These are phyloP conservation scores for Vittaforma corneae DNA, from an alignment of 371 early-diverging fungal genomes.

Conservation along the genomic window DNA sequence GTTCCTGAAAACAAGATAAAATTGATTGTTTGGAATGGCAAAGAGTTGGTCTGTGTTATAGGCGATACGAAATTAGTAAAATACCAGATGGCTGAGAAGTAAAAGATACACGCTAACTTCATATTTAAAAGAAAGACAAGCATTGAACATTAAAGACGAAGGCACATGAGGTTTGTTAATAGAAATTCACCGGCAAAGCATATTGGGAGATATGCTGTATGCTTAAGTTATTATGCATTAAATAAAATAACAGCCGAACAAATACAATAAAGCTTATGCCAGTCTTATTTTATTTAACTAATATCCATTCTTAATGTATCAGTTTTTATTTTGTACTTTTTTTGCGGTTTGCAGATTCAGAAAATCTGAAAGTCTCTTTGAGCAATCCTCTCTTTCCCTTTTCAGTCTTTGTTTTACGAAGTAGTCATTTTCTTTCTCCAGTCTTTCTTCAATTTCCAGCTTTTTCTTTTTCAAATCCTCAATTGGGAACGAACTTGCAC, in stretches of 20 bases:
- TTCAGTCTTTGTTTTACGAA: constrained; percentile 19
- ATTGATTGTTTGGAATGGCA: not conserved
- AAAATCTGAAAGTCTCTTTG: constrained; percentile 47
- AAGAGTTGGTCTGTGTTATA: constrained; percentile 2
- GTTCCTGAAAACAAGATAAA: constrained; percentile 40
- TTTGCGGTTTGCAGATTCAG: constrained; percentile 4
- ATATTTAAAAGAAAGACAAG: not conserved
- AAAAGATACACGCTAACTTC: not conserved
- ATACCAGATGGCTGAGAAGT: too few relatives aligned
- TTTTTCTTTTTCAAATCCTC: constrained; percentile 33
- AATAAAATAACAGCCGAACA: not conserved
- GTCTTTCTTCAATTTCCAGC: constrained; percentile 20
- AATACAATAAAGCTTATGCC: not conserved
- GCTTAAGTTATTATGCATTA: constrained; percentile 5
- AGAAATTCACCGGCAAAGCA: too few relatives aligned
- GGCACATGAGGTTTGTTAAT: too few relatives aligned
- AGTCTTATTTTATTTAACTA: not conserved
- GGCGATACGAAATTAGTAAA: too few relatives aligned
- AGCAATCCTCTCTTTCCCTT: constrained; percentile 29
- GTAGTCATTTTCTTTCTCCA: constrained; percentile 28
- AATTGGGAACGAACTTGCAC: constrained; percentile 22
- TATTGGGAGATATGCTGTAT: too few relatives aligned
- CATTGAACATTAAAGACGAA: not conserved
- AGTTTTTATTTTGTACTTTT: not conserved
- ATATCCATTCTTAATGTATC: not conserved